These are phyloP conservation scores for Floccularia luteovirens DNA, from an alignment of 768 basidiomycete genomes.

Conservation along the genomic window DNA sequence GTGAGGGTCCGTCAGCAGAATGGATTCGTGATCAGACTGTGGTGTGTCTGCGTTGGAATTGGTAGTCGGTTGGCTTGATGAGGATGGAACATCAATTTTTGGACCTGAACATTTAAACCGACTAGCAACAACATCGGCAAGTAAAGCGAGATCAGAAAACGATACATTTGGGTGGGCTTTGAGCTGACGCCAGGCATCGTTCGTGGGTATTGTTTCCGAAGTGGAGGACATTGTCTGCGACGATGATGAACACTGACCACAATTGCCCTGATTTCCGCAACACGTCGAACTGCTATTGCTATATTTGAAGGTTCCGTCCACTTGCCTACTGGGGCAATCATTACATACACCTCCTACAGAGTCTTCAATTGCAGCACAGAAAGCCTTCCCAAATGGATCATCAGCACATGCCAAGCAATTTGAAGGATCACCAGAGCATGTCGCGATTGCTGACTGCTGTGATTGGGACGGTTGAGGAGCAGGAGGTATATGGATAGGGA, in stretches of 20 bases:
- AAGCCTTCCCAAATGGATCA: constrained; percentile 83
- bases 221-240: constrained; percentile 12
- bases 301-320: constrained; percentile 5
- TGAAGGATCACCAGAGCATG: constrained; percentile 79
- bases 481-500: constrained; percentile 36
- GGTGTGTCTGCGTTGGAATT: constrained; percentile 11
- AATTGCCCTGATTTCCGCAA: constrained; percentile 14
- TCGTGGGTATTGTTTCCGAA: constrained; percentile 63
- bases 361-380: constrained; percentile 70
- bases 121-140: constrained; percentile 86
- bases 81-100: constrained; percentile 49
- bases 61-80: constrained; percentile 15
- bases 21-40: constrained; percentile 16
- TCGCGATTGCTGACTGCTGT: constrained; percentile 15
- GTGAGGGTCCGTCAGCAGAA: constrained; percentile 47
- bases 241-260: constrained; percentile 15
- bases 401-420: constrained; percentile 84
- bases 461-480: constrained; percentile 14
- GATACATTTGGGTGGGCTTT: constrained; percentile 86
- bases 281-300: constrained; percentile 3
- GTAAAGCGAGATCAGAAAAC: constrained; percentile 74
- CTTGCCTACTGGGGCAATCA: constrained; percentile 39
- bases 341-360: constrained; percentile 49
- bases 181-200: constrained; percentile 77
- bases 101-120: constrained; percentile 74